A percentile compares a stretch with the other conserved stretches of the same genome.
phyloP scores from a whole-genome alignment of 345 rosid species.

The Theobroma cacao region DNA sequence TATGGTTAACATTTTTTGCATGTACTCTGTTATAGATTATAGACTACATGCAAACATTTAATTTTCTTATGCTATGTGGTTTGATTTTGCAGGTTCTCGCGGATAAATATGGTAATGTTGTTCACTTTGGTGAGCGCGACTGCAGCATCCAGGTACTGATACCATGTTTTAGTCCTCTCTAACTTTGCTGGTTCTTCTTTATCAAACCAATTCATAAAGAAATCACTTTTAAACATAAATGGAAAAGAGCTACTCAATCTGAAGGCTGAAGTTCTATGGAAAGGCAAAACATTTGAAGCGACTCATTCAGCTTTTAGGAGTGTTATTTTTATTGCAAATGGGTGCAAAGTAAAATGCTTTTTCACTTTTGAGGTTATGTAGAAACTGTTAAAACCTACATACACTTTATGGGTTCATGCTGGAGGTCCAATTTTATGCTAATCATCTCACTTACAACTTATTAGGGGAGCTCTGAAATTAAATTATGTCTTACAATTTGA shows the following conservation, averaged over 20 bases:
- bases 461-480: no score
- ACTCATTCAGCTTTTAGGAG: neutral
- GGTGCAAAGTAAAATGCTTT: no score
- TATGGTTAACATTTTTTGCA: neutral
- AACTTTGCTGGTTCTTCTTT: neutral
- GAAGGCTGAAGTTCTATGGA: neutral
- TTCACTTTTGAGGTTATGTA: no score
- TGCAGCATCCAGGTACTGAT: conserved; percentile 93
- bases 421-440: no score
- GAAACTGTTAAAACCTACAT: no score
- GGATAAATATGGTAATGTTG: conserved; percentile 93
- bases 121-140: conserved; percentile 99
- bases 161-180: neutral
- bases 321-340: no score
- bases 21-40: neutral
- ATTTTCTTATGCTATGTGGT: conserved; percentile 7
- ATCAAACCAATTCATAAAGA: neutral
- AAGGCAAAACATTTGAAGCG: neutral
- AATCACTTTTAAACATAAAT: neutral
- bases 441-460: no score
- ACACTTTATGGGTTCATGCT: no score
- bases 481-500: no score
- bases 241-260: neutral
- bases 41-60: neutral
- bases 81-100: conserved; percentile 76